phyloP scores from a whole-genome alignment of 164 flowering plant genomes.

The Vitis riparia region DNA sequence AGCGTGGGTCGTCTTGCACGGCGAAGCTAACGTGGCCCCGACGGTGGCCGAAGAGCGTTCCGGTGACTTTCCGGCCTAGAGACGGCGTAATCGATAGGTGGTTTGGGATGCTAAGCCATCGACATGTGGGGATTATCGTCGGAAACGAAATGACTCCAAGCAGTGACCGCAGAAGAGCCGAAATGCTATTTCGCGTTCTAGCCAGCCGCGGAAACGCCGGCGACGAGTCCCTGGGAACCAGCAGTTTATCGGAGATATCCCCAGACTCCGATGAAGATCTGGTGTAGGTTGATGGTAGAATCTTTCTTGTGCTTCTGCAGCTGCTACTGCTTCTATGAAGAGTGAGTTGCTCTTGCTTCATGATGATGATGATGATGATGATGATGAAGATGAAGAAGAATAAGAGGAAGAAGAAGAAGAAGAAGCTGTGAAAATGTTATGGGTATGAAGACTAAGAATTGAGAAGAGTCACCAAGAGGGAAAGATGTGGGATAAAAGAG shows the following conservation, averaged over 20 bases:
- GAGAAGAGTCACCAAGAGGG: not conserved
- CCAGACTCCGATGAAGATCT: conserved; percentile 24
- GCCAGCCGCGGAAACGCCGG: conserved; percentile 3
- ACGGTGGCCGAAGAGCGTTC: conserved; percentile 81
- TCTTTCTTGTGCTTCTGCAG: conserved; percentile 26
- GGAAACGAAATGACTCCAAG: conserved; percentile 33
- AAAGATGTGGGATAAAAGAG: conserved; percentile 17
- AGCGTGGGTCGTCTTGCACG: conserved; percentile 66
- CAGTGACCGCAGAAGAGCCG: conserved; percentile 46
- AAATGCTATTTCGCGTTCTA: conserved; percentile 11
- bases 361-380: not conserved
- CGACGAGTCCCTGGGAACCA: conserved; percentile 12
- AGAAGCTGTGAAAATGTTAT: not conserved
- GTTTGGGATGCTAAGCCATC: conserved; percentile 43
- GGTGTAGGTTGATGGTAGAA: conserved; percentile 35
- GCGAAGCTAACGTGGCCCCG: conserved; percentile 83
- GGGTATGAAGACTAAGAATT: not conserved
- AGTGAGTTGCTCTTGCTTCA: conserved; percentile 16
- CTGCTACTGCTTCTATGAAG: conserved; percentile 43
- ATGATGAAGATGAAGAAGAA: not conserved
- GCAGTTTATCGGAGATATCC: conserved; percentile 24
- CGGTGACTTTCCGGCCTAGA: conserved; percentile 74
- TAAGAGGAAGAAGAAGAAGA: conserved; percentile 1
- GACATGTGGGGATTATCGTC: conserved; percentile 38
- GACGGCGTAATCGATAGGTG: conserved; percentile 36